Evolutionary conservation across 2,329 filamentous ascomycete species (phyloP).

Genomic region (Byssoonygena ceratinophila): DNA sequence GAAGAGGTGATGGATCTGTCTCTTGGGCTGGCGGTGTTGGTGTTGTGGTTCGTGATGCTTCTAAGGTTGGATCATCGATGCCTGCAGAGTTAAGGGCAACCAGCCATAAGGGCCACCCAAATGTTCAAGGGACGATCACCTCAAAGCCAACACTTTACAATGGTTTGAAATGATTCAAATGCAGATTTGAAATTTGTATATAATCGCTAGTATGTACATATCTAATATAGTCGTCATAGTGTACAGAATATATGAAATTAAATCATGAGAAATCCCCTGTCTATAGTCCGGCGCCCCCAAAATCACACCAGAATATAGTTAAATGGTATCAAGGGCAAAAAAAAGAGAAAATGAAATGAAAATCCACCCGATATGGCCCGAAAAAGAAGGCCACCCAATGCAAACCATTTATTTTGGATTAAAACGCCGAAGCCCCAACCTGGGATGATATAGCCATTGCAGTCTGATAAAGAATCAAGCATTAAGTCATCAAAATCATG

Average conservation of each 20-base stretch:
- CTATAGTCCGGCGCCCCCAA: not conserved
- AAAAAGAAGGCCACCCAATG: not conserved
- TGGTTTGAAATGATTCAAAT: too few species aligned
- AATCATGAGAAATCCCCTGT: not conserved
- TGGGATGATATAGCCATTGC: not conserved
- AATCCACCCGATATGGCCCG: not conserved
- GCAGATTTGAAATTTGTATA: too few species aligned
- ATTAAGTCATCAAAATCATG: not conserved
- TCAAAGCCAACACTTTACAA: too few species aligned
- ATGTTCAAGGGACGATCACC: too few species aligned
- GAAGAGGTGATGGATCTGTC: not conserved
- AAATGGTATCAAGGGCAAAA: not conserved
- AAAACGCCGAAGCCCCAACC: not conserved
- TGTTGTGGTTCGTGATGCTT: not conserved
- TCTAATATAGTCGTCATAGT: not conserved
- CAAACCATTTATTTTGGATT: not conserved
- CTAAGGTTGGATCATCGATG: not conserved
- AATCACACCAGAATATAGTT: not conserved
- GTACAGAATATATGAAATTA: not conserved
- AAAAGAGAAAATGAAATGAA: not conserved
- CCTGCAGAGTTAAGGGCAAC: not conserved
- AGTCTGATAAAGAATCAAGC: not conserved
- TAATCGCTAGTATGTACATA: not conserved
- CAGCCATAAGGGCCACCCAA: not conserved
- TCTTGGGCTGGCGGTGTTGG: not conserved